Conservation (phyloP, 345 rosid genomes). For the Rubroshorea leprosula region DNA sequence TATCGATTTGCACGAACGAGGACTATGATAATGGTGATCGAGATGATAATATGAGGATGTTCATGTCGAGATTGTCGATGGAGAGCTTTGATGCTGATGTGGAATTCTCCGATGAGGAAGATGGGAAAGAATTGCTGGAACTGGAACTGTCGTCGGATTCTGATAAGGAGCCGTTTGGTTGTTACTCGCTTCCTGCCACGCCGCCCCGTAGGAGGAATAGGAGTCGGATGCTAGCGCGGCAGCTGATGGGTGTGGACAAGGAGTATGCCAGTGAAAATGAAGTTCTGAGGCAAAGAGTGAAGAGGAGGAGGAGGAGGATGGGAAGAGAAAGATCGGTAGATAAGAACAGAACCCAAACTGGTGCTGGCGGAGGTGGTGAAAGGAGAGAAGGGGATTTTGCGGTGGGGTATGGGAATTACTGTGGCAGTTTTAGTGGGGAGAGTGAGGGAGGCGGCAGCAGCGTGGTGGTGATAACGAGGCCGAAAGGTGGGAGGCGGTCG, state of each 20-base stretch:
- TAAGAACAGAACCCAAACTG: slow-evolving; percentile 14
- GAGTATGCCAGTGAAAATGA: slow-evolving; percentile 88
- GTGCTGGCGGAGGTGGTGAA: not conserved
- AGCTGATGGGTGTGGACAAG: slow-evolving; percentile 22
- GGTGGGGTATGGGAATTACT: slow-evolving; percentile 13
- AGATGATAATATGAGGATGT: slow-evolving; percentile 8
- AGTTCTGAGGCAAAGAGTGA: slow-evolving; percentile 18
- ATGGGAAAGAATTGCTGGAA: slow-evolving; percentile 18
- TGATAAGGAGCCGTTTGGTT: slow-evolving; percentile 36
- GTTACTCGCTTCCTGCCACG: slow-evolving; percentile 60
- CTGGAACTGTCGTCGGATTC: slow-evolving; percentile 46
- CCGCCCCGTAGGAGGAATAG: slow-evolving; percentile 30
- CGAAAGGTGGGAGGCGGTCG: slow-evolving; percentile 67
- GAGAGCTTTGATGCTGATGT: slow-evolving; percentile 77
- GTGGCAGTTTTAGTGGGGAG: slow-evolving; percentile 49
- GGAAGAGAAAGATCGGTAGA: slow-evolving; percentile 4
- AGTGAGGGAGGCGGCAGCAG: slow-evolving; percentile 48
- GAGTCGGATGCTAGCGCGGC: slow-evolving; percentile 1
- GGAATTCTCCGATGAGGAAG: slow-evolving; percentile 52
- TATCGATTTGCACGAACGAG: slow-evolving; percentile 67
- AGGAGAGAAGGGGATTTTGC: slow-evolving; percentile 18
- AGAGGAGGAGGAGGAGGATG: slow-evolving; percentile 32
- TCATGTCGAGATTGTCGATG: slow-evolving; percentile 42
- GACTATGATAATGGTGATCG: slow-evolving; percentile 38
- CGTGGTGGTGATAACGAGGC: slow-evolving; percentile 71